Percentiles rank a stretch among this genome's conserved stretches.
phyloP scores from a whole-genome alignment of 169 alveolate genomes.

The Babesia bigemina region DNA sequence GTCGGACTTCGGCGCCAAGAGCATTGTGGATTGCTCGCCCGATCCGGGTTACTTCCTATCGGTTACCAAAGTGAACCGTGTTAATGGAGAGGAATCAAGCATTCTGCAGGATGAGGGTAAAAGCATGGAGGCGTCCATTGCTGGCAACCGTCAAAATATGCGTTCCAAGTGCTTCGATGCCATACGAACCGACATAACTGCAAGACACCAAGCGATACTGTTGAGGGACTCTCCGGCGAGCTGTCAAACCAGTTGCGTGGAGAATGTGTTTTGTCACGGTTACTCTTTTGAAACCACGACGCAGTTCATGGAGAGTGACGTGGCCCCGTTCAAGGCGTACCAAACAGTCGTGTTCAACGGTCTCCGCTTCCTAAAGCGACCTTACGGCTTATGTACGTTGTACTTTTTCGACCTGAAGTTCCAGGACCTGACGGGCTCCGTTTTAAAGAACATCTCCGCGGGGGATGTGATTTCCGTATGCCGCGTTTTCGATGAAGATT shows the following conservation, averaged over 20 bases:
- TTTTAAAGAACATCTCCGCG: not conserved
- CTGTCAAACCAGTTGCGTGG: constrained; percentile 64
- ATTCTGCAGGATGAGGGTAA: not conserved
- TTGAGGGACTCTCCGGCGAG: constrained; percentile 47
- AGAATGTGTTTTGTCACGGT: constrained; percentile 76
- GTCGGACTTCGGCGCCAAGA: constrained; percentile 46
- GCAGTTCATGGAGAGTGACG: constrained; percentile 5
- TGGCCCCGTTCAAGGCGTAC: constrained; percentile 36
- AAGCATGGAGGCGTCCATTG: constrained; percentile 19
- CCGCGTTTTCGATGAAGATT: not conserved
- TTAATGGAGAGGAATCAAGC: not conserved
- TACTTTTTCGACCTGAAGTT: constrained; percentile 37
- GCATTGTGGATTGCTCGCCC: constrained; percentile 71
- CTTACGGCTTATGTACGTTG: constrained; percentile 45
- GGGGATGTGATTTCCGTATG: constrained; percentile 15
- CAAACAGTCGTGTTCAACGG: constrained; percentile 33
- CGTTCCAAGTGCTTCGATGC: not conserved
- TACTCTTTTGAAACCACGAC: constrained; percentile 53
- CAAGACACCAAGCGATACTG: constrained; percentile 27
- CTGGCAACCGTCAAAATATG: not conserved
- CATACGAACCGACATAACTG: not conserved
- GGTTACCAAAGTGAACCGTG: not conserved
- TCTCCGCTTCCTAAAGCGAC: constrained; percentile 12
- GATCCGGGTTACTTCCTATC: constrained; percentile 66
- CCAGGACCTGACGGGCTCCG: not conserved